Evolutionary conservation across 306 rosid genomes (phyloP), one percentile per base, ranked within the genome.

Genomic region (Castanea mollissima): DNA sequence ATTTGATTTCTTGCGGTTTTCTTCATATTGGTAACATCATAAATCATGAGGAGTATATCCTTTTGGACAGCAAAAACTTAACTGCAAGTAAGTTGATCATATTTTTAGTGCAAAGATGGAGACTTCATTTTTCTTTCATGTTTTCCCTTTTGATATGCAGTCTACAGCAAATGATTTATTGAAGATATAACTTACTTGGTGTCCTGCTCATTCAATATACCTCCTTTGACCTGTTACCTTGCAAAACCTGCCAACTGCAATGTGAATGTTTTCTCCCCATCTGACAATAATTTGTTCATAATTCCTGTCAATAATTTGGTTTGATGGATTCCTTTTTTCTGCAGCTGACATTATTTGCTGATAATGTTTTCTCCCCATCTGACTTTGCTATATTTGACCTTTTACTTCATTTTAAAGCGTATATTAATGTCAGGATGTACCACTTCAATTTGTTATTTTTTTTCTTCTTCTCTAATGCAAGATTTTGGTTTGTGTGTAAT

Each of bases 401-500:
- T 77, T 70, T 70, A n/a, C 74, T 44, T 80, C 11, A 38, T 38
- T 51, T 15, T 72, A 6, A 68, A n/a, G 21, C n/a, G 57, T 18
- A 59, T 49, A 23, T 46, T 27, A 57, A 79, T 67, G 81, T 73
- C 12, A 27, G 60, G 21, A 31, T 11, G 3, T 49, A 49, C 14
- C 54, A 15, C 46, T 64, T 31, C 11, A 31, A 35, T 41, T 5
- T 46, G 16, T 46, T 71, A 56, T 34, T 60, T 32, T 58, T 38
- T 38, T 38, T 38, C 44, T 7, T 38, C 27, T 81, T 57, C 60
- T 68, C 51, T 55, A 46, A 63, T 31, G 58, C 63, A 77, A 70
- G 71, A 52, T 54, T 29, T 74, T 25, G 63, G 32, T n/a, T 74
- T 77, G 67, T 75, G 56, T 41, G 82, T 52, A 71, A 78, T 84